Base-by-base conservation (phyloP, 2,329 filamentous ascomycete species). In the Biscogniauxia sp. region DNA sequence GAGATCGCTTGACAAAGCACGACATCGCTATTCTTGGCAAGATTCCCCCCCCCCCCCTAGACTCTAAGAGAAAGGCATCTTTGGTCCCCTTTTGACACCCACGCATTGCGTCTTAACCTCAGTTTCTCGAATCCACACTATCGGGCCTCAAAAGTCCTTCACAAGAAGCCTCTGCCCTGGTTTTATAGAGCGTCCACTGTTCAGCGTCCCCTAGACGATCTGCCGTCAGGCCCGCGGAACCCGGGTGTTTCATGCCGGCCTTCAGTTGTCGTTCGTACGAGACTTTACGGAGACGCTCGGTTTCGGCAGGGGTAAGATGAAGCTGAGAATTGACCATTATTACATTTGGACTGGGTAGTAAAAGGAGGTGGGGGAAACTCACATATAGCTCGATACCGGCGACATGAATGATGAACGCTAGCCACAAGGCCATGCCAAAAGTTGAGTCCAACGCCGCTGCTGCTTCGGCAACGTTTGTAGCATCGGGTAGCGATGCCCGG, bases 391-490 rank as follows among this genome's bases (percentile, higher is more conserved):
- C 82, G 0, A 80, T 73, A 0, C 77, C 79, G 20, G 83, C 55
- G 9, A 74, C 75, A 64, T 88, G 85, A 1, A 88, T 55, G 0
- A 77, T 63, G 1, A 86, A 65, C 0, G 82, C 78, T 5, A 88
- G 57, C 82, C 83, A 88, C 1, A 80, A 58, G 0, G 80, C 78
- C 66, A 81, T 77, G 3, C 82, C 84, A 61, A 87, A 88, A 1
- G 68, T 72, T 1, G 80, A 55, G 19, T 79, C 76, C 17, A 86
- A 69, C 0, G 75, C 76, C 1, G 81, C 79, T 0, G 76, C 79
- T 4, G 76, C 64, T 50, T 73, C 67, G 13, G 67, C 66, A 5
- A 66, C 67, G 3, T 71, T 66, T 6, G 66, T 64, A n/a, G 53
- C 57, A 62, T 71, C 63, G 58, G 67, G 17, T 66, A 79, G 62